Percentiles rank a stretch among this genome's conserved stretches.
Evolutionary conservation across 805 yeast species (phyloP).

Genomic region (Hyphopichia homilentoma): DNA sequence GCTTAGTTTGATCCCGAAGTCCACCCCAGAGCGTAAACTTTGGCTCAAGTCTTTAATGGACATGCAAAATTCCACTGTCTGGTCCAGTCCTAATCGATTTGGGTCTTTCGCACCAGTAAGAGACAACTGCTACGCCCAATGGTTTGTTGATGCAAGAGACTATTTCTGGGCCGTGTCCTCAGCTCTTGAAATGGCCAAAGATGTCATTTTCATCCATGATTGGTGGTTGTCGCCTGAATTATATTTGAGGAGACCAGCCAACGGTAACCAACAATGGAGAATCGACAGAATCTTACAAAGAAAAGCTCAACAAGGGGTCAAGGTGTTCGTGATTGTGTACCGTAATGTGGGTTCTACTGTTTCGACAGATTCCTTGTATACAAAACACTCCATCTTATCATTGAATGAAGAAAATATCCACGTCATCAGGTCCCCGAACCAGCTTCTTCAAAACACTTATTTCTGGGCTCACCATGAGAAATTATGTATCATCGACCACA

Average conservation of each 20-base stretch:
- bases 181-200: constrained; percentile 90
- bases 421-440: constrained; percentile 93
- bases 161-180: constrained; percentile 94
- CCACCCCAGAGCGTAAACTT: constrained; percentile 56
- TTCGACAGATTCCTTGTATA: constrained; percentile 89
- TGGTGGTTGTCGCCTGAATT: constrained; percentile 99
- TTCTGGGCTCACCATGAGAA: constrained; percentile 99
- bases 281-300: constrained; percentile 82
- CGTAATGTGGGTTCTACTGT: constrained; percentile 93
- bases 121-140: constrained; percentile 81
- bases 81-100: constrained; percentile 77
- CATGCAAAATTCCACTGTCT: constrained; percentile 64
- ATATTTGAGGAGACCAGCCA: constrained; percentile 88
- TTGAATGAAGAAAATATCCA: constrained; percentile 78
- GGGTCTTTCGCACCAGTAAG: constrained; percentile 92
- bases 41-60: constrained; percentile 75
- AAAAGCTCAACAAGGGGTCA: constrained; percentile 93
- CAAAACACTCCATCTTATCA: constrained; percentile 87
- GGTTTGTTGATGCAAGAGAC: constrained; percentile 96
- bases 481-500: constrained; percentile 78
- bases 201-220: constrained; percentile 90
- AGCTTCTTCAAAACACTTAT: constrained; percentile 83
- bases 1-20: constrained; percentile 64
- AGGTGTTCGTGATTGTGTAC: constrained; percentile 85
- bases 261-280: constrained; percentile 93